Base-by-base conservation (phyloP, 129 eudicot genomes). In the Flaveria brownii region DNA sequence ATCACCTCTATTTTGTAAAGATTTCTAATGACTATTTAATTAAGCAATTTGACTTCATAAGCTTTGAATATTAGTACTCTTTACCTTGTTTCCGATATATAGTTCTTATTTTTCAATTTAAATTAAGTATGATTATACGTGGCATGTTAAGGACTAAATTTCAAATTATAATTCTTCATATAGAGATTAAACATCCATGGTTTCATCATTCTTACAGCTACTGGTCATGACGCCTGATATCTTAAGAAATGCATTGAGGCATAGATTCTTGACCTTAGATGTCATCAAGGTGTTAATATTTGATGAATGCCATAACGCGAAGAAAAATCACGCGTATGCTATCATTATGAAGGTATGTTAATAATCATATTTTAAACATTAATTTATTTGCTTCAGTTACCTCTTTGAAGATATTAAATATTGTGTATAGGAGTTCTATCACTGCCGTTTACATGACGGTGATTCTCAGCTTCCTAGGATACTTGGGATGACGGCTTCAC, bases 401-500 rank as follows among this genome's bases (percentile, higher is more conserved):
- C 20, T 71, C 80, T 79, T 49, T 49, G 54, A 60, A 47, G 46
- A 46, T 70, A 20, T 59, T 50, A 59, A 50, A 76, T 65, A 30
- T 30, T 65, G 14, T 13, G 39, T 60, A 22, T 82, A 93, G 98
- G 97, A 93, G 63, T 90, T 90, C 69, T 87, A 93, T 81, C 93
- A 88, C 60, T 89, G 65, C 0, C 84, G 75, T 8, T 54, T 82
- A 70, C 56, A 9, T 13, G 42, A 56, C 16, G 73, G 76, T 51
- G 55, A 16, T 51, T 28, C 63, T 43, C 80, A 78, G 17, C 93
- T 84, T 75, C 98, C 98, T 30, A 84, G 93, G 85, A 80, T 93
- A 80, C 87, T 93, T 60, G 98, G 98, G 52, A 90, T 90, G 97
- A 93, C 98, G 11, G 98, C 98, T 59, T 90, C 97, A 20, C 98